A percentile compares a stretch with the other conserved stretches of the same genome.
Evolutionary conservation across 306 rosid species (phyloP).

Genomic region (Prunus mongolica): DNA sequence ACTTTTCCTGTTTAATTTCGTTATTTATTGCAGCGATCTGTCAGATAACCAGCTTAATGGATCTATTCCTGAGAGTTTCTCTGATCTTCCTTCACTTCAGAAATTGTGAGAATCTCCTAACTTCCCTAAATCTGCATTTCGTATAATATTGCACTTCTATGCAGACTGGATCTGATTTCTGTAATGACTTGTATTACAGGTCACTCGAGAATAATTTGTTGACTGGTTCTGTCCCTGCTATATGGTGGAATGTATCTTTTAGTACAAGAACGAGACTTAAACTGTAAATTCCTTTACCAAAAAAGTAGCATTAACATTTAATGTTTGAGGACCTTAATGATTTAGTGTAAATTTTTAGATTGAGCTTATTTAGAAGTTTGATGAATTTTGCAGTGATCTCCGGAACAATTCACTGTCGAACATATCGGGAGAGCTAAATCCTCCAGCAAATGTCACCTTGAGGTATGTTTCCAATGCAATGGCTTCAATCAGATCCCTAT

Average conservation of each 20-base stretch:
- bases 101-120: slow-evolving; percentile 52
- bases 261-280: slow-evolving; percentile 32
- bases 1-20: not conserved
- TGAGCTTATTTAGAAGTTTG: slow-evolving; percentile 14
- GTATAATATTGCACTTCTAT: not conserved
- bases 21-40: slow-evolving; percentile 46
- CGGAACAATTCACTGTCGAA: slow-evolving; percentile 52
- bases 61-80: slow-evolving; percentile 50
- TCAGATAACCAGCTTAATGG: slow-evolving; percentile 67
- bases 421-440: slow-evolving; percentile 38
- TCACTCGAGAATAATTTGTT: slow-evolving; percentile 48
- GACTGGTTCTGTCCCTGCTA: slow-evolving; percentile 45
- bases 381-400: slow-evolving; percentile 58
- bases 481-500: not conserved
- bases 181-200: slow-evolving; percentile 39
- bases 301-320: not conserved
- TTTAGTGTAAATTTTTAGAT: slow-evolving; percentile 4
- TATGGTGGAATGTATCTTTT: slow-evolving; percentile 53
- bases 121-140: not conserved
- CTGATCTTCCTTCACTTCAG: slow-evolving; percentile 62
- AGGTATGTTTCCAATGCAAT: slow-evolving; percentile 44
- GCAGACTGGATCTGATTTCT: slow-evolving; percentile 13
- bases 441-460: slow-evolving; percentile 60
- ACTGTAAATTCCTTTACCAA: slow-evolving; percentile 39
- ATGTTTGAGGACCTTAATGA: not conserved